Conservation (phyloP, 2,329 filamentous ascomycete genomes). For the Fusarium sulawesiense region DNA sequence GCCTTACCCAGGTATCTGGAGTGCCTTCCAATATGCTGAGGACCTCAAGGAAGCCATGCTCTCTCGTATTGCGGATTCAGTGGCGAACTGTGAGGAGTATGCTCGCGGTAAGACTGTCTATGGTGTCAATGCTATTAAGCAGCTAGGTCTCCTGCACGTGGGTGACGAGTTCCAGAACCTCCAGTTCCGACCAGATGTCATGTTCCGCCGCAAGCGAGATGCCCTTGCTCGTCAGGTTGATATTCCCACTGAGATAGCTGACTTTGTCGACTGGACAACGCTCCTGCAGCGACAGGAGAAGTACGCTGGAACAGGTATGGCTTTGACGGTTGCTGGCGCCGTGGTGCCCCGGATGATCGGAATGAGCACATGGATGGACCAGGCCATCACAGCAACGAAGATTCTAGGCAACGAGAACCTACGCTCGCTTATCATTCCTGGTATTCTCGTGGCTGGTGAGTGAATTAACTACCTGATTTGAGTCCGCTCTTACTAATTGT, state of each 20-base stretch:
- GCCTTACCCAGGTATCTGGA: conserved; percentile 85
- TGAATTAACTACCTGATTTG: background rate
- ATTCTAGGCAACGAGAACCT: conserved; percentile 85
- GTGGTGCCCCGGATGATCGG: conserved; percentile 85
- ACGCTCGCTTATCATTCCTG: conserved; percentile 82
- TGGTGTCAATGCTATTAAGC: conserved; percentile 88
- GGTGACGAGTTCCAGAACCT: conserved; percentile 88
- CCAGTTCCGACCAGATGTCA: conserved; percentile 89
- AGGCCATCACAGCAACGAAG: conserved; percentile 82
- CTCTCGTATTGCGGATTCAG: conserved; percentile 83
- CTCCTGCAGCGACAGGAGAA: conserved; percentile 94
- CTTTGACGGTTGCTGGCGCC: conserved; percentile 88
- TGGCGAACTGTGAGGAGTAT: conserved; percentile 83
- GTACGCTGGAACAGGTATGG: conserved; percentile 92
- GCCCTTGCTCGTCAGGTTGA: conserved; percentile 85
- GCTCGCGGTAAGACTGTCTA: conserved; percentile 81
- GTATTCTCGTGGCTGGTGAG: conserved; percentile 82
- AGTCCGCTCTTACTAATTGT: conserved; percentile 14
- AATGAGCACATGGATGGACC: conserved; percentile 89
- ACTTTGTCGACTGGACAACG: conserved; percentile 90
- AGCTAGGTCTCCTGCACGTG: conserved; percentile 87
- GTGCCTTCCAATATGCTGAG: conserved; percentile 91
- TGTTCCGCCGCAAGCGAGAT: conserved; percentile 90
- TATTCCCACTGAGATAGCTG: conserved; percentile 86
- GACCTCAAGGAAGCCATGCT: conserved; percentile 94